These are phyloP conservation scores for Aureobasidium sp. DNA, from an alignment of 2,329 filamentous ascomycete genomes.

Conservation along the genomic window DNA sequence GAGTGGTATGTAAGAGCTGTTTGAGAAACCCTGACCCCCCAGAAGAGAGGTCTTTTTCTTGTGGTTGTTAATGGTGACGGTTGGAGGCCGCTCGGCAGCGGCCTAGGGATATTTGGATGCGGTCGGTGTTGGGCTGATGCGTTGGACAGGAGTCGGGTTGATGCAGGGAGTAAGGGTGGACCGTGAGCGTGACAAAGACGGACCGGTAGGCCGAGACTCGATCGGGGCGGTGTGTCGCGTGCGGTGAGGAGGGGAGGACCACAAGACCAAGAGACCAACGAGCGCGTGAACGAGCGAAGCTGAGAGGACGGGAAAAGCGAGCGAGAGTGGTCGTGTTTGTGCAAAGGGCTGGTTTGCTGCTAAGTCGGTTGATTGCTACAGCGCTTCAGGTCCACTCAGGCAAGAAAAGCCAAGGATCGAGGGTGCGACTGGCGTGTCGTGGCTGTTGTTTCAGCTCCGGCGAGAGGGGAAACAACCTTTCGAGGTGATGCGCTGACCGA, in stretches of 20 bases:
- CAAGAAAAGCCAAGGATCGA: not conserved
- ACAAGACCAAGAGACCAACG: not conserved
- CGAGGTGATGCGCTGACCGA: not conserved
- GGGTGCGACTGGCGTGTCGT: not conserved
- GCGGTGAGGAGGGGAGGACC: not conserved
- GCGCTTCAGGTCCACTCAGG: not conserved
- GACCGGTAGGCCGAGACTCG: not conserved
- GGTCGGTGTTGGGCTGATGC: not conserved
- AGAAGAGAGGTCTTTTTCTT: constrained; percentile 51
- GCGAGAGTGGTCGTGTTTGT: constrained; percentile 1
- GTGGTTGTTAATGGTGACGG: constrained; percentile 47
- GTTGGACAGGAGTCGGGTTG: not conserved
- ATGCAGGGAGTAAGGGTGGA: not conserved
- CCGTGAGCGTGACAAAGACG: not conserved
- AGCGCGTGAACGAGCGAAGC: not conserved
- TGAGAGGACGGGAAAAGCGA: not conserved
- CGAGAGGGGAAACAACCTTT: not conserved
- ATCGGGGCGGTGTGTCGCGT: constrained; percentile 1
- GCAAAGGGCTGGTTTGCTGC: not conserved
- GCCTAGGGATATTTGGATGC: not conserved
- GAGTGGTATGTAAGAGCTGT: constrained; percentile 35
- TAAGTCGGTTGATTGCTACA: not conserved
- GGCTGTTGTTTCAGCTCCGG: not conserved
- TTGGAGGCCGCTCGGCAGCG: constrained; percentile 9
- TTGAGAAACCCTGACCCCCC: constrained; percentile 30